Evolutionary conservation across 306 rosid genomes (phyloP), one percentile per base, ranked within the genome.

Genomic region (Hippophae gyantsensis): DNA sequence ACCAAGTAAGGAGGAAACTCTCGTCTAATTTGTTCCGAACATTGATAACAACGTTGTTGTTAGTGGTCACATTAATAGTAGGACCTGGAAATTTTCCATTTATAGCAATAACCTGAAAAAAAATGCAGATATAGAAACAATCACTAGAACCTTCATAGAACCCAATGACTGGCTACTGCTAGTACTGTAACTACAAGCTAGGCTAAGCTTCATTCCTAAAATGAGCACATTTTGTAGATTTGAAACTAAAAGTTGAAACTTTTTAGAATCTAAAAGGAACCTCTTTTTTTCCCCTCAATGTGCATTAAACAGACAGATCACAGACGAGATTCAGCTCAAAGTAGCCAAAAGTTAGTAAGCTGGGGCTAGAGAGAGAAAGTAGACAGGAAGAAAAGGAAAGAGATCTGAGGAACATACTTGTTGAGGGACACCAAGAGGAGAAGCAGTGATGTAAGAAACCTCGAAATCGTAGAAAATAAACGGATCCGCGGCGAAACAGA

Each of bases 41-140:
- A 83, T 87, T 87, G 76, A 90, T 77, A 51, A 43, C 71, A 55
- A 90, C 98, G 27, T 87, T 85, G 84, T 90, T 79, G 78, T 90
- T 90, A 57, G 96, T 90, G 41, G 98, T 90, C 32, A 78, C 84
- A 71, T 90, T 90, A 42, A 90, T 76, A 62, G 69, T 54, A 72
- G 98, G 96, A 70, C 96, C 98, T 5, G 98, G 98, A 72, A 90
- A 90, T 61, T 81, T 69, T 9, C 63, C 77, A 62, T 90, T 90
- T 57, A 90, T 67, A 51, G 95, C 98, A 76, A 90, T 90, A 53
- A 90, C 98, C 98, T 90, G 72, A 57, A 83, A 69, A 68, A 70
- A 38, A 60, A 70, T 42, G 49, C 70, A 72, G 26, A 79, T 49
- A 44, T 59, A 10, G 58, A 68, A 40, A 41, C 57, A 66, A 60